Evolutionary conservation across 2,329 filamentous ascomycete species (phyloP), one percentile per base, ranked within the genome.

Genomic region (Fusarium setosum): DNA sequence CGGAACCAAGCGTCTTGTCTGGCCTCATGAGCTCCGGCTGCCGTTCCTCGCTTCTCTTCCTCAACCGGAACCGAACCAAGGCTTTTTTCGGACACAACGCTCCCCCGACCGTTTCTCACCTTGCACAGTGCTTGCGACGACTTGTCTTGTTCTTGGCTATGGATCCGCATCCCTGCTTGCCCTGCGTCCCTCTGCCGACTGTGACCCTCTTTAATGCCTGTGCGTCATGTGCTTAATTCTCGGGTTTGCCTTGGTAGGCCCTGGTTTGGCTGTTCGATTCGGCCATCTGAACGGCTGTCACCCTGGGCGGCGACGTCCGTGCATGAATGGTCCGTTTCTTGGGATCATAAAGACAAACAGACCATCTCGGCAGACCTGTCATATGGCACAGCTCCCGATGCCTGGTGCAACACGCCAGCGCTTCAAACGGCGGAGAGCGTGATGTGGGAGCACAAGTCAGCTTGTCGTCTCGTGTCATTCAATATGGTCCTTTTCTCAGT

Each of bases 251-350:
- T 44, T 45, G 44, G 58, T 48, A 54, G 49, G 40, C 23, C 50
- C 31, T 50, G 56, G 58, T 48, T 32, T 41, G 42, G 48, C 57
- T 62, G 59, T 51, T 47, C 59, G 45, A 37, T 24, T 34, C 21
- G 40, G 23, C 41, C 51, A 54, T 54, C 51, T 51, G 18, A 24
- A 67, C 63, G 40, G 34, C 41, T 49, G 42, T 42, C 24, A 60
- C 58, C 64, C 64, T 56, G 65, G 58, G 45, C 69, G 69, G 69
- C 69, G 67, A 64, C 59, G 67, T 68, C 69, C 69, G 69, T 68
- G 69, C 69, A 58, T 61, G 29, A 44, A 62, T 70, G 67, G 68
- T 59, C 57, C 56, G 69, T 70, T 71, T 64, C 49, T 60, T 60
- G 37, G 59, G 38, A 52, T 52, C 48, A 59, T 61, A 20, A 29